Percentiles rank a stretch among this genome's conserved stretches.
phyloP scores from a whole-genome alignment of 768 basidiomycete species.

The Naganishia vaughanmartiniae region DNA sequence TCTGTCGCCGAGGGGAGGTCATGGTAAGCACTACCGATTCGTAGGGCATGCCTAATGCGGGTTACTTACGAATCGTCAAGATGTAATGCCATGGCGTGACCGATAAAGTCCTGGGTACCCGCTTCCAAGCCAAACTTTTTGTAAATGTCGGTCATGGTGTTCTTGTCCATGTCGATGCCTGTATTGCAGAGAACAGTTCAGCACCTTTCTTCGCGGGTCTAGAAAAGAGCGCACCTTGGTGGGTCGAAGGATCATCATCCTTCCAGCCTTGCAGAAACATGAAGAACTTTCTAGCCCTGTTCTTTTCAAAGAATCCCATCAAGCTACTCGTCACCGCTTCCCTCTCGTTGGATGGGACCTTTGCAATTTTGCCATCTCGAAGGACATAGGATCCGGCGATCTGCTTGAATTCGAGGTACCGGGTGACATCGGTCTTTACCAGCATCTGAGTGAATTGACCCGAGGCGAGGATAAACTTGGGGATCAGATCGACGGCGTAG shows the following conservation, averaged over 20 bases:
- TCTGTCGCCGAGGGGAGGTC: conserved; percentile 55
- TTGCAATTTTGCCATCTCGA: conserved; percentile 92
- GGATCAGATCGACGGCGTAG: conserved; percentile 95
- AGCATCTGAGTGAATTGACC: conserved; percentile 97
- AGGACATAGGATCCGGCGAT: conserved; percentile 98
- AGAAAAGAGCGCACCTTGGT: conserved; percentile 67
- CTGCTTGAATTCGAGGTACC: conserved; percentile 99
- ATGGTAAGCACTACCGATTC: background rate
- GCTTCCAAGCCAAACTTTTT: conserved; percentile 95
- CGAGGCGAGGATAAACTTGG: conserved; percentile 98
- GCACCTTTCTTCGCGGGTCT: conserved; percentile 17
- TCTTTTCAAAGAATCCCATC: conserved; percentile 99
- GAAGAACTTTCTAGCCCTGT: conserved; percentile 97
- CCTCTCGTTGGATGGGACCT: conserved; percentile 95
- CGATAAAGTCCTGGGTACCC: conserved; percentile 98
- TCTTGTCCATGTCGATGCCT: conserved; percentile 85
- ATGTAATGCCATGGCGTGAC: conserved; percentile 98
- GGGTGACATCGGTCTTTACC: conserved; percentile 96
- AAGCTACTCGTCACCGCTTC: conserved; percentile 91
- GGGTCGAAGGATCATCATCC: conserved; percentile 91
- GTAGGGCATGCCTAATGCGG: background rate
- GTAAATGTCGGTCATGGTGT: conserved; percentile 91
- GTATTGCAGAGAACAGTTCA: background rate
- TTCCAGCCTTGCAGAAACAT: conserved; percentile 93
- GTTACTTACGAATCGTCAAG: conserved; percentile 87